These are phyloP conservation scores for Kitagawia praeruptora DNA, from an alignment of 129 eudicot species.

Conservation along the genomic window DNA sequence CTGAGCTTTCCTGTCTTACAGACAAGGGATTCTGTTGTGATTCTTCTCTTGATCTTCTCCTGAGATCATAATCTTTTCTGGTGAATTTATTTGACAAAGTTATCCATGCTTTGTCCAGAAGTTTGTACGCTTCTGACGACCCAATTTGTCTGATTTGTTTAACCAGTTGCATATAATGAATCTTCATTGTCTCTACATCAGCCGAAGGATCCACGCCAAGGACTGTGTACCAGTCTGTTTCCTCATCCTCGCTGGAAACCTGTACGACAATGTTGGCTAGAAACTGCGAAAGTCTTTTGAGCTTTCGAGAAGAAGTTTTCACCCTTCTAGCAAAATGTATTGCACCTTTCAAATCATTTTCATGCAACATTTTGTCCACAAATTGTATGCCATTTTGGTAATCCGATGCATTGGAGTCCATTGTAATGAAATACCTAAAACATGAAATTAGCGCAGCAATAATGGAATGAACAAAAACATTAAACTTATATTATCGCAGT, in stretches of 20 bases:
- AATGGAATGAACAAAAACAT: background rate
- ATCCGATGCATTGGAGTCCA: background rate
- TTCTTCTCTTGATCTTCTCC: conserved; percentile 20
- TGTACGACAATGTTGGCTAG: conserved; percentile 40
- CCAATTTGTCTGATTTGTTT: conserved; percentile 44
- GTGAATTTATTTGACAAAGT: conserved; percentile 42
- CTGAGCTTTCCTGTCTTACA: background rate
- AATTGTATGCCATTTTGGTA: conserved; percentile 42
- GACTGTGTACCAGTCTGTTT: conserved; percentile 51
- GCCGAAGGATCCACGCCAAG: conserved; percentile 52
- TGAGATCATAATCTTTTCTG: conserved; percentile 37
- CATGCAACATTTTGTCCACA: conserved; percentile 46
- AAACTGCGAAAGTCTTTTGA: conserved; percentile 49
- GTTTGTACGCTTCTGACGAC: conserved; percentile 61
- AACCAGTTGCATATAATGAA: conserved; percentile 39
- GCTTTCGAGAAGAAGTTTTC: conserved; percentile 39
- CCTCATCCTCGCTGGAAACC: conserved; percentile 41
- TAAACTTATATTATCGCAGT: no score
- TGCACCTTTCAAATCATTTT: conserved; percentile 52
- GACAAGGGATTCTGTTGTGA: background rate
- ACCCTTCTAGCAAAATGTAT: conserved; percentile 46
- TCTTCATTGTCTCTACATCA: conserved; percentile 38
- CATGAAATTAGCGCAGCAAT: background rate
- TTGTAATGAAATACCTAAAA: background rate
- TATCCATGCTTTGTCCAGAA: conserved; percentile 54